Percentiles rank a stretch among this genome's conserved stretches.
Evolutionary conservation across 192 early-diverging fungal species (phyloP).

Genomic region (Jimgerdemannia flammicorona): DNA sequence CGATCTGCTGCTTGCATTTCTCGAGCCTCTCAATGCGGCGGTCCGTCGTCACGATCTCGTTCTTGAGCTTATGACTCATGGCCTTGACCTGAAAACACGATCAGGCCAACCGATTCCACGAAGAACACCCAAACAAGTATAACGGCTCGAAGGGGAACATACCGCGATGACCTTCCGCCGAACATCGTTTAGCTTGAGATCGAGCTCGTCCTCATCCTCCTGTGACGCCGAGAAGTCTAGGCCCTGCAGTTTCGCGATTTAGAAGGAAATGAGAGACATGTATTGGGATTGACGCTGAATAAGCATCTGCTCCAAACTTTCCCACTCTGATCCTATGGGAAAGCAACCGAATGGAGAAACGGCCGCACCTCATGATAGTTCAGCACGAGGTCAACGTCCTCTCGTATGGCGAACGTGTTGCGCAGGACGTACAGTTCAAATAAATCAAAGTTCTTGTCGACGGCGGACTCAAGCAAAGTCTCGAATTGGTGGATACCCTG

Average conservation of each 20-base stretch:
- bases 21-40: conserved; percentile 12
- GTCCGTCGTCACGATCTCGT: conserved; percentile 24
- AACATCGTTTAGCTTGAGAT: conserved; percentile 34
- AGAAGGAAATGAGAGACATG: background rate
- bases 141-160: conserved; percentile 7
- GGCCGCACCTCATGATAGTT: conserved; percentile 47
- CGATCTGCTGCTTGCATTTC: conserved; percentile 26
- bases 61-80: conserved; percentile 32
- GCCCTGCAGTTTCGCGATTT: conserved; percentile 10
- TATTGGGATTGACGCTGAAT: background rate
- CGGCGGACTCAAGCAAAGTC: conserved; percentile 70
- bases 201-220: conserved; percentile 29
- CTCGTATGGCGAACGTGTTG: conserved; percentile 70
- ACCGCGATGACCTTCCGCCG: conserved; percentile 38
- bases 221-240: conserved; percentile 25
- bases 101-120: no score
- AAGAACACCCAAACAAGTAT: background rate
- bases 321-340: background rate
- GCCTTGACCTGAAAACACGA: conserved; percentile 27
- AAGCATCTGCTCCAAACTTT: background rate
- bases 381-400: conserved; percentile 45
- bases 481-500: conserved; percentile 71
- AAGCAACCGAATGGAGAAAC: background rate
- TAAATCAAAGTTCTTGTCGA: conserved; percentile 82
- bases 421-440: conserved; percentile 76